These are phyloP conservation scores for Zoysia japonica DNA, from an alignment of 176 grass and related monocot genomes.

Conservation along the genomic window DNA sequence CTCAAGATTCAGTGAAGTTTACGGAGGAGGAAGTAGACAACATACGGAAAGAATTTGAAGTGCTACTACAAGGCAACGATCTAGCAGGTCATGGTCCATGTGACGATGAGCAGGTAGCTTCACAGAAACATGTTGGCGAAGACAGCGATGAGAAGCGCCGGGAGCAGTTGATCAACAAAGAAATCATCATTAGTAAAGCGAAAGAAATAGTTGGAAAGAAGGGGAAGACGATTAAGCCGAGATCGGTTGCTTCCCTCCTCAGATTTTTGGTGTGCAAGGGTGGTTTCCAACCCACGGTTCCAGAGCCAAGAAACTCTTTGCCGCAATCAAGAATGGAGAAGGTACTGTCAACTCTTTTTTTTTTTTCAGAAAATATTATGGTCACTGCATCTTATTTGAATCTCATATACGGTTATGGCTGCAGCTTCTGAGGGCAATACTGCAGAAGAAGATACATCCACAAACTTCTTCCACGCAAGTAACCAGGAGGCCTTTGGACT, in stretches of 20 bases:
- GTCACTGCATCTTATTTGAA: neutral
- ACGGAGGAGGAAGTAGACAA: slow-evolving; percentile 63
- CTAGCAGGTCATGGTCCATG: slow-evolving; percentile 28
- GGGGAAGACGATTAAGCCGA: slow-evolving; percentile 49
- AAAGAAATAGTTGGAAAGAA: slow-evolving; percentile 50
- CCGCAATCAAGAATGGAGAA: slow-evolving; percentile 85
- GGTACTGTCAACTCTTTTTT: slow-evolving; percentile 34
- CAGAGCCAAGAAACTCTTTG: slow-evolving; percentile 56
- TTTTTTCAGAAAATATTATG: neutral
- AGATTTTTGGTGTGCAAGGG: slow-evolving; percentile 59
- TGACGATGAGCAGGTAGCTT: slow-evolving; percentile 31
- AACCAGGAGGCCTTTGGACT: slow-evolving; percentile 51
- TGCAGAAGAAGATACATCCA: slow-evolving; percentile 84
- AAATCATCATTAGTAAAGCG: slow-evolving; percentile 55
- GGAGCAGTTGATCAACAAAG: slow-evolving; percentile 31
- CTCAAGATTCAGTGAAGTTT: slow-evolving; percentile 44
- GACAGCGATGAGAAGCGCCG: slow-evolving; percentile 33
- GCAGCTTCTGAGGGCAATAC: slow-evolving; percentile 69
- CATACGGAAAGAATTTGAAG: slow-evolving; percentile 58
- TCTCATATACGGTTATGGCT: slow-evolving; percentile 27
- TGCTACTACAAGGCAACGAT: slow-evolving; percentile 40
- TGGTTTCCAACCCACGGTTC: slow-evolving; percentile 50
- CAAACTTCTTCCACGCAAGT: slow-evolving; percentile 45
- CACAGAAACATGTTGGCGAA: slow-evolving; percentile 16
- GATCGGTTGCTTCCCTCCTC: slow-evolving; percentile 58